Conservation (phyloP, 179 eudicot species). For the Spinacia oleracea region DNA sequence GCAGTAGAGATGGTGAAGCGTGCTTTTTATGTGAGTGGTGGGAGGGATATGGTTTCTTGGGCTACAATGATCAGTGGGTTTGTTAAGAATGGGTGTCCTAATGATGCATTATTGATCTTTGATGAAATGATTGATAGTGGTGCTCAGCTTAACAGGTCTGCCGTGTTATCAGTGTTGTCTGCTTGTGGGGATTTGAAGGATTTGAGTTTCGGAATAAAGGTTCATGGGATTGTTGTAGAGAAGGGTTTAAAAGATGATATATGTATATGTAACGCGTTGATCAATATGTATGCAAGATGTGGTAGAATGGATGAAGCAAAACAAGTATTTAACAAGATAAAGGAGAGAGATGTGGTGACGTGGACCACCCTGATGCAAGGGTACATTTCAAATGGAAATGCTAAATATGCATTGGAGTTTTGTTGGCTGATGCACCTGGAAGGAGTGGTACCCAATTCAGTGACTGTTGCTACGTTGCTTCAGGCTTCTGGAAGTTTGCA, state of each 20-base stretch:
- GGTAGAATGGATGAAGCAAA: slow-evolving; percentile 51
- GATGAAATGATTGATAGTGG: slow-evolving; percentile 45
- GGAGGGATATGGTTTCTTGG: slow-evolving; percentile 55
- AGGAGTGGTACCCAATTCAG: slow-evolving; percentile 55
- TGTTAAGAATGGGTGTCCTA: slow-evolving; percentile 42
- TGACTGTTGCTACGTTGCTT: slow-evolving; percentile 53
- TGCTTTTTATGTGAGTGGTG: slow-evolving; percentile 48
- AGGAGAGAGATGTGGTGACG: slow-evolving; percentile 59
- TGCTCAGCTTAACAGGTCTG: slow-evolving; percentile 36
- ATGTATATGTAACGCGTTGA: slow-evolving; percentile 51
- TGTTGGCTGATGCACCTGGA: slow-evolving; percentile 47
- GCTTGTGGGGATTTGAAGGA: slow-evolving; percentile 51
- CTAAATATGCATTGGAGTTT: slow-evolving; percentile 38
- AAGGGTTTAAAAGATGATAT: slow-evolving; percentile 38
- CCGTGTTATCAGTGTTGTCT: slow-evolving; percentile 55
- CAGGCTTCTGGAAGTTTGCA: slow-evolving; percentile 42
- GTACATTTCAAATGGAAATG: slow-evolving; percentile 39
- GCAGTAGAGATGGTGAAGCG: slow-evolving; percentile 43
- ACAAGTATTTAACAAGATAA: slow-evolving; percentile 43
- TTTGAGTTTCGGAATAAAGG: slow-evolving; percentile 42
- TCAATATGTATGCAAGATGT: slow-evolving; percentile 70
- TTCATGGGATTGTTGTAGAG: slow-evolving; percentile 48
- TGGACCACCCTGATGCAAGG: slow-evolving; percentile 73
- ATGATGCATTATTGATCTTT: slow-evolving; percentile 43
- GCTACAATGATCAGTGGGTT: slow-evolving; percentile 69